These are phyloP conservation scores for Zygosaccharomyces pseudobailii DNA, from an alignment of 1,139 yeast genomes.

Conservation along the genomic window DNA sequence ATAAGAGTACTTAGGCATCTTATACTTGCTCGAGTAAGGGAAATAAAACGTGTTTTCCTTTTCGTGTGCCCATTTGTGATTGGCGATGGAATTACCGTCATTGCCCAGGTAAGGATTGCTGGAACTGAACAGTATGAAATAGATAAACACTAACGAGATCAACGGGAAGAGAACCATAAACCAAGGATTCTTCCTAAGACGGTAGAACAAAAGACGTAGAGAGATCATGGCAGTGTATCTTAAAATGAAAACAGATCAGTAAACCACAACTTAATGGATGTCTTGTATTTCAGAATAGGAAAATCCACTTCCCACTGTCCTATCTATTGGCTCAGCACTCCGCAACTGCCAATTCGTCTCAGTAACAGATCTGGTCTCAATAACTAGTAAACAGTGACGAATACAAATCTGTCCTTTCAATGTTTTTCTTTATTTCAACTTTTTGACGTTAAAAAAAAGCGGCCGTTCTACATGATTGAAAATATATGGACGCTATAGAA, in stretches of 20 bases:
- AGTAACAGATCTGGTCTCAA: background rate
- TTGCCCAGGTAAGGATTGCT: conserved; percentile 24
- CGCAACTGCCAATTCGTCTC: background rate
- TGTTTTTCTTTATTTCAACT: conserved; percentile 1
- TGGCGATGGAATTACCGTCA: conserved; percentile 22
- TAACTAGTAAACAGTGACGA: background rate
- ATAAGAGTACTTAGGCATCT: conserved; percentile 46
- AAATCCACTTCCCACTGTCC: background rate
- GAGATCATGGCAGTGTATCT: conserved; percentile 4
- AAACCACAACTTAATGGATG: background rate
- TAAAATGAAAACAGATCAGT: background rate
- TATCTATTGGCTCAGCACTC: background rate
- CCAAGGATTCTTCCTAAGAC: conserved; percentile 27
- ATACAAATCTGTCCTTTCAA: background rate
- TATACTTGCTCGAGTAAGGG: conserved; percentile 32
- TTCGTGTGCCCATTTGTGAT: conserved; percentile 36
- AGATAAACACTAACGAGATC: conserved; percentile 18
- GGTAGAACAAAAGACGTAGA: conserved; percentile 20
- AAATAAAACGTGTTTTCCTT: conserved; percentile 33
- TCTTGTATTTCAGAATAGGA: background rate
- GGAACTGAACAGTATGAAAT: conserved; percentile 21
- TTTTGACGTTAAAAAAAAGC: background rate
- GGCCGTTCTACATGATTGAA: background rate
- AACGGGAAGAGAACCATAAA: conserved; percentile 25
- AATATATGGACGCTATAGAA: background rate